A percentile compares a stretch with the other conserved stretches of the same genome.
phyloP scores from a whole-genome alignment of 2,329 filamentous ascomycete species.

The Colletotrichum lindemuthianum region DNA sequence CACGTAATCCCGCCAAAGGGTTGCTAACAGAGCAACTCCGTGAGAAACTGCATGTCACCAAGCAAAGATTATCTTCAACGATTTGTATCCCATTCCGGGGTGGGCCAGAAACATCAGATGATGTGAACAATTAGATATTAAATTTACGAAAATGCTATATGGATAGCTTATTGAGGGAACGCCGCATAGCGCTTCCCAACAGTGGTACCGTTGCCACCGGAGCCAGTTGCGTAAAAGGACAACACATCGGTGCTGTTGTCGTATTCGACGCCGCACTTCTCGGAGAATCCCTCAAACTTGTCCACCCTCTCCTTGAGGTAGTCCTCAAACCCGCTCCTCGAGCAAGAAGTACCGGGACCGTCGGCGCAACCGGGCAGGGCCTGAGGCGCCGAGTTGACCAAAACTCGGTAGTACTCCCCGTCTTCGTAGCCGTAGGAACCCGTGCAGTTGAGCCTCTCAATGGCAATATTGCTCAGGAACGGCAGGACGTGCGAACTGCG shows the following conservation, averaged over 20 bases:
- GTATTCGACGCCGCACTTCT: slow-evolving; percentile 49
- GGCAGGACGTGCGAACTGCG: slow-evolving; percentile 70
- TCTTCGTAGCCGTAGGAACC: slow-evolving; percentile 65
- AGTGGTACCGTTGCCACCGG: slow-evolving; percentile 40
- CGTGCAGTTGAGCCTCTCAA: slow-evolving; percentile 71
- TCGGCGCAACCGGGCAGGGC: slow-evolving; percentile 53
- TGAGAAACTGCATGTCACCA: no score
- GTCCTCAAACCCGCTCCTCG: slow-evolving; percentile 48
- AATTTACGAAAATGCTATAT: not conserved
- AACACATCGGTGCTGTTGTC: slow-evolving; percentile 48
- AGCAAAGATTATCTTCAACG: not conserved
- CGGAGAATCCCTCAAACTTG: slow-evolving; percentile 52
- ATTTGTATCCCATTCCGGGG: not conserved
- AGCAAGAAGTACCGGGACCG: slow-evolving; percentile 56
- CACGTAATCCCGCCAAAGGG: no score
- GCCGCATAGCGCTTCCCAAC: slow-evolving; percentile 40
- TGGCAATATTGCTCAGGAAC: slow-evolving; percentile 72
- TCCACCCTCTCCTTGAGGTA: slow-evolving; percentile 51
- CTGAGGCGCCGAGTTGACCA: slow-evolving; percentile 56
- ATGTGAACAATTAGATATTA: slow-evolving; percentile 1
- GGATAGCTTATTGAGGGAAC: not conserved
- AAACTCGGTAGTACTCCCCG: slow-evolving; percentile 59
- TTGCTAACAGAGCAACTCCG: no score
- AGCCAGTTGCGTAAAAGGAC: slow-evolving; percentile 45
- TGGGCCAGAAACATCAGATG: not conserved